Evolutionary conservation across 2,329 filamentous ascomycete genomes (phyloP), one percentile per base, ranked within the genome.

Genomic region (Cladosporium sp.): DNA sequence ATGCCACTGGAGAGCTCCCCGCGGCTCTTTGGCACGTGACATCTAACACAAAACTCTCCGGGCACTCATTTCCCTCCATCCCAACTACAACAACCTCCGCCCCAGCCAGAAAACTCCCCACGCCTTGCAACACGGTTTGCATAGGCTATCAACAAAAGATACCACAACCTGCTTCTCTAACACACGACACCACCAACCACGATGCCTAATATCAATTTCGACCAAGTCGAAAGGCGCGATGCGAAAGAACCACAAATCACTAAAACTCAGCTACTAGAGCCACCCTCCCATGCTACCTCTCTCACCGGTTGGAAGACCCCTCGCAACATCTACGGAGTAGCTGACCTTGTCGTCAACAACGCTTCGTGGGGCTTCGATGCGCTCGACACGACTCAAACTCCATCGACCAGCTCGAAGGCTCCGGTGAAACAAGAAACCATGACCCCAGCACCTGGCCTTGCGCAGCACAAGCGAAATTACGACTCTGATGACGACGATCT

Each of bases 231-330:
- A 18, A 44, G 61, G 18, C 31, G 61, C n/a, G 50, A 53, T 8
- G 18, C 29, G 18, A 46, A 56, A 26, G 50, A 63, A 10, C 61
- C 61, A 5, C 61, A 63, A 52, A 63, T 37, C 5, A 63, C 50
- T 26, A 63, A 63, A 10, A n/a, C 29, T 2, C 35, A 63, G 26
- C 37, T 63, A 2, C 28, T 63, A 6, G 33, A 37, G 18, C 50
- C 50, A 14, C 50, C 61, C n/a, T 35, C 16, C 18, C 16, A 40
- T 8, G n/a, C 10, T 16, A 5, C 18, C 49, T 29, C 12, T 28
- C 1, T 16, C 10, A 23, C 18, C 3, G 58, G 49, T 8, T 62
- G 49, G 60, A 31, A 28, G 16, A 55, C 49, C 11, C 33, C 60
- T 28, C 21, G 33, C 4, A 29, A 35, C 6, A 33, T 10, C 26